Conservation (phyloP, 2,329 filamentous ascomycete species). For the Atkinsonella hypoxylon region DNA sequence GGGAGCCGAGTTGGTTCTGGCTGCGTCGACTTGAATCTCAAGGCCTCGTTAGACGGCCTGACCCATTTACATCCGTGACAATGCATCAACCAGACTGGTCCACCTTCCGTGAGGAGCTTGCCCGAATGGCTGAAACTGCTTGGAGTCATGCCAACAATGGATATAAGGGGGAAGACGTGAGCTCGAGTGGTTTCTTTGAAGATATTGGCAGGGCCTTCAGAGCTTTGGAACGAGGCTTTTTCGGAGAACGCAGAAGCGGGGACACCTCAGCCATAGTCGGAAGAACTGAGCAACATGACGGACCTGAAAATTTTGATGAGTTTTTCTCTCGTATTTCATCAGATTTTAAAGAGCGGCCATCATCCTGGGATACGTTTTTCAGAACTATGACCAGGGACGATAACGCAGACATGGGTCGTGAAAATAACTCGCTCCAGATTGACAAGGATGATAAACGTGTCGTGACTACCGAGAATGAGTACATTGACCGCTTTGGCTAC, state of each 20-base stretch:
- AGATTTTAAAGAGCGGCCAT: slow-evolving; percentile 23
- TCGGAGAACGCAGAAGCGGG: not conserved
- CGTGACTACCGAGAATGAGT: slow-evolving; percentile 25
- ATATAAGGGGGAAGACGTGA: slow-evolving; percentile 8
- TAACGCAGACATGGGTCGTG: slow-evolving; percentile 4
- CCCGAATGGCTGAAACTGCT: slow-evolving; percentile 15
- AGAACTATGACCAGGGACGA: slow-evolving; percentile 20
- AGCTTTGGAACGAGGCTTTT: slow-evolving; percentile 7
- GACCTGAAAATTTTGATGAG: slow-evolving; percentile 27
- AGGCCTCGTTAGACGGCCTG: slow-evolving; percentile 24
- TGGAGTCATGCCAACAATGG: slow-evolving; percentile 14
- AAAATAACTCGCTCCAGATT: slow-evolving; percentile 6
- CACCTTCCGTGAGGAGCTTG: slow-evolving; percentile 19
- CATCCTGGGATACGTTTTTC: slow-evolving; percentile 29
- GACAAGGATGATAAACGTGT: slow-evolving; percentile 20
- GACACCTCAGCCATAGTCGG: not conserved
- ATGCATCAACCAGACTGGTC: slow-evolving; percentile 15
- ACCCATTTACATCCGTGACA: slow-evolving; percentile 9
- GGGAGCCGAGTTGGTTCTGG: slow-evolving; percentile 32
- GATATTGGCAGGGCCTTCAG: slow-evolving; percentile 8
- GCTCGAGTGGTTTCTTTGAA: slow-evolving; percentile 7
- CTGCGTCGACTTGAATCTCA: slow-evolving; percentile 25
- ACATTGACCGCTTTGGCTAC: slow-evolving; percentile 31
- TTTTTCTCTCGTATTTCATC: slow-evolving; percentile 27
- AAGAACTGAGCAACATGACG: not conserved